Evolutionary conservation across 768 basidiomycete species (phyloP).

Genomic region (Panaeolus papilionaceus): DNA sequence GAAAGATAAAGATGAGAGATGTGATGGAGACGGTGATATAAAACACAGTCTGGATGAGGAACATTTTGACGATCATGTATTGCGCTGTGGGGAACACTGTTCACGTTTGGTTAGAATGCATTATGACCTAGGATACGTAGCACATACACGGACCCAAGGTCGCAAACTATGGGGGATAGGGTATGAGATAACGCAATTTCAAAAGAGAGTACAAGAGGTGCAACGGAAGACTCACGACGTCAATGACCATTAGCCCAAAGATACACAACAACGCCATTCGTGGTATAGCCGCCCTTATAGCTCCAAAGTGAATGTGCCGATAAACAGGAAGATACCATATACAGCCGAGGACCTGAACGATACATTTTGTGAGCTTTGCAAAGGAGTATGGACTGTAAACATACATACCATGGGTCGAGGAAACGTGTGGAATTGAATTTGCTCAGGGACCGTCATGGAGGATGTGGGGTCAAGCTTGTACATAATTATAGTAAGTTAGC

Average conservation of each 20-base stretch:
- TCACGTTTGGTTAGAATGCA: background rate
- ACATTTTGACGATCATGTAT: constrained; percentile 46
- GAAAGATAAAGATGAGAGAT: constrained; percentile 47
- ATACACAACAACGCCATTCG: constrained; percentile 46
- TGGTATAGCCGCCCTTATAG: constrained; percentile 43
- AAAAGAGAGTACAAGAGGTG: background rate
- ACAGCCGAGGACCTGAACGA: constrained; percentile 44
- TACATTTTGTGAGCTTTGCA: background rate
- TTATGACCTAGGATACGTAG: background rate
- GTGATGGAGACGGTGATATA: constrained; percentile 48
- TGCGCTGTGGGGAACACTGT: constrained; percentile 45
- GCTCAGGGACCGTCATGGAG: constrained; percentile 36
- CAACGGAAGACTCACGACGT: constrained; percentile 36
- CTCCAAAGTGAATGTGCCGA: constrained; percentile 46
- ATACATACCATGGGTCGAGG: constrained; percentile 45
- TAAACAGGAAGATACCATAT: constrained; percentile 49
- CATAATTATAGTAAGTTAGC: background rate
- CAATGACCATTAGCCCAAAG: constrained; percentile 50
- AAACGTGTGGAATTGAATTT: constrained; percentile 37
- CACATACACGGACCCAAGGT: constrained; percentile 42
- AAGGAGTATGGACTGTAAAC: background rate
- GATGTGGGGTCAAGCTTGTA: constrained; percentile 34
- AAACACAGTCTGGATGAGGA: constrained; percentile 45
- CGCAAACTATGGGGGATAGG: constrained; percentile 34
- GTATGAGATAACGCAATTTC: background rate